Evolutionary conservation across 2,329 filamentous ascomycete species (phyloP).

Genomic region (Talaromyces amestolkiae): DNA sequence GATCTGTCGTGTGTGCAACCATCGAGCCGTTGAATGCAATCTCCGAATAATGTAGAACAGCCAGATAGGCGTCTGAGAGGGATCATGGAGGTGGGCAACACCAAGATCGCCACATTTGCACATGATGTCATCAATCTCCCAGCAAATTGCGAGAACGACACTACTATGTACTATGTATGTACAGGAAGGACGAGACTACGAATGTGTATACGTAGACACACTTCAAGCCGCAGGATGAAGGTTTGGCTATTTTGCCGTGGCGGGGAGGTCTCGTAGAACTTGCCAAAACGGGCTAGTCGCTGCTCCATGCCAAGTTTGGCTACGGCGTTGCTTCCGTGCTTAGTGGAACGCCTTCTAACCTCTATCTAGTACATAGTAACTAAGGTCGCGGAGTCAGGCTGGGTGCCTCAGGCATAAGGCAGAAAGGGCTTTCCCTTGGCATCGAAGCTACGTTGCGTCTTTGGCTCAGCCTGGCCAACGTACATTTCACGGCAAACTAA

Average conservation of each 20-base stretch:
- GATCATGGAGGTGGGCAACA: neutral
- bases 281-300: neutral
- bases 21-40: neutral
- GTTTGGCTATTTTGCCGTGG: neutral
- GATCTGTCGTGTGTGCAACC: neutral
- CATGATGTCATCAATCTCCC: neutral
- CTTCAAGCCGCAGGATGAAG: neutral
- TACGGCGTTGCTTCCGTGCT: neutral
- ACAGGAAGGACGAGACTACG: neutral
- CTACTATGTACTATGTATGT: neutral
- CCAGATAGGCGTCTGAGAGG: neutral
- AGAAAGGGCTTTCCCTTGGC: neutral
- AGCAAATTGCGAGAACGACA: neutral
- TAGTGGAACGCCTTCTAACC: neutral
- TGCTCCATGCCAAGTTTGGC: neutral
- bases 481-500: conserved; percentile 13
- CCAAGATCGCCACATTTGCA: neutral
- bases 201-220: neutral
- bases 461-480: neutral
- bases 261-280: neutral
- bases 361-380: neutral
- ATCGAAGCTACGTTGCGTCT: neutral
- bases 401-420: conserved; percentile 6
- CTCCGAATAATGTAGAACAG: neutral
- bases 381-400: neutral